Percentiles rank a stretch among this genome's conserved stretches.
These are phyloP conservation scores for Xerocomus nothofagi DNA, from an alignment of 1,284 basidiomycete genomes.

Conservation along the genomic window DNA sequence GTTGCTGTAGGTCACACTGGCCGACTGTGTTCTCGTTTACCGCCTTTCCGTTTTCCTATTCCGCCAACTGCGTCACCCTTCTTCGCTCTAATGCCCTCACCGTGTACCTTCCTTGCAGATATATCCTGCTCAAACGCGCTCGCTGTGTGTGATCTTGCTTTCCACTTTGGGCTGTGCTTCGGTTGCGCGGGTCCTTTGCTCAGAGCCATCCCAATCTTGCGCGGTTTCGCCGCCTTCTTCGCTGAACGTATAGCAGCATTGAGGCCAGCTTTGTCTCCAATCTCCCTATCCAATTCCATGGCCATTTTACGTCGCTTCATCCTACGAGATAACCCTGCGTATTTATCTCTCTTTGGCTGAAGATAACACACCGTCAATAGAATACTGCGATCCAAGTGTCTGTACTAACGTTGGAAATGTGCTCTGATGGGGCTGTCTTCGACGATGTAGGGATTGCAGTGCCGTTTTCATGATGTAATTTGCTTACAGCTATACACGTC, in stretches of 20 bases:
- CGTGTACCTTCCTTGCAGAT: constrained; percentile 33
- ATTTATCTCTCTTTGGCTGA: constrained; percentile 80
- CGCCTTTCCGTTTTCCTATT: constrained; percentile 48
- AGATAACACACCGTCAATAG: constrained; percentile 9
- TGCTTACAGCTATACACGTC: constrained; percentile 60
- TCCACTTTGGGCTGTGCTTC: constrained; percentile 23
- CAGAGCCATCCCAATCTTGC: constrained; percentile 39
- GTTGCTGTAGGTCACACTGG: not conserved
- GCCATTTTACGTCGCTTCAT: constrained; percentile 86
- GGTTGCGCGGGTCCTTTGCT: constrained; percentile 15
- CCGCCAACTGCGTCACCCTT: constrained; percentile 49
- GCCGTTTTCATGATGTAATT: constrained; percentile 66
- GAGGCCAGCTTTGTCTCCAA: constrained; percentile 54
- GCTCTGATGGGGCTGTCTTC: constrained; percentile 21
- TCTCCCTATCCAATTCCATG: constrained; percentile 72
- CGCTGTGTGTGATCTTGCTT: constrained; percentile 23
- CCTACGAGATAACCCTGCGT: constrained; percentile 80
- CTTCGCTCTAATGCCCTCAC: constrained; percentile 49
- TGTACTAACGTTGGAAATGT: constrained; percentile 21
- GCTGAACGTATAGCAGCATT: constrained; percentile 80
- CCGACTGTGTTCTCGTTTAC: constrained; percentile 36
- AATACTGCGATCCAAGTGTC: not conserved
- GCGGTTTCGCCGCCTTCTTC: constrained; percentile 71
- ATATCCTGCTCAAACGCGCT: constrained; percentile 46
- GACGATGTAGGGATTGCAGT: constrained; percentile 37